phyloP scores from a whole-genome alignment of 2,329 filamentous ascomycete species.

The Metarhizium album region DNA sequence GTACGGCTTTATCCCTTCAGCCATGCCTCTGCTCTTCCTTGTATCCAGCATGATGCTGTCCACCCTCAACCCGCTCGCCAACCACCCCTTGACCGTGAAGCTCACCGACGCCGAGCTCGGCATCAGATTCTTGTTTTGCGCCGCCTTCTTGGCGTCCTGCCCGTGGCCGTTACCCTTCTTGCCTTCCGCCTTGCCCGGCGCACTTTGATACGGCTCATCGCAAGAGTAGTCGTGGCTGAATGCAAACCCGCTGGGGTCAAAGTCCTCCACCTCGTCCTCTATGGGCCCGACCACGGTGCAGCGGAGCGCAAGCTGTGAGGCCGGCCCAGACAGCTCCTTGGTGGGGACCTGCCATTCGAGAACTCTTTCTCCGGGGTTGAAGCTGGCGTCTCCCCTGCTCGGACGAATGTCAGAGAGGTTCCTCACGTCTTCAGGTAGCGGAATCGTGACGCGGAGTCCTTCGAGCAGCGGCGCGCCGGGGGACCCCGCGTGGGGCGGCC shows the following conservation, averaged over 20 bases:
- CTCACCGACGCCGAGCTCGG: constrained; percentile 66
- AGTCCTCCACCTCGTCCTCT: constrained; percentile 35
- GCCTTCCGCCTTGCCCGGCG: constrained; percentile 22
- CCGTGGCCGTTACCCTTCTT: constrained; percentile 25
- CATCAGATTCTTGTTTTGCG: constrained; percentile 68
- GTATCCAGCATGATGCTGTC: constrained; percentile 58
- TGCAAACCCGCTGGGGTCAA: constrained; percentile 41
- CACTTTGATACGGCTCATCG: constrained; percentile 45
- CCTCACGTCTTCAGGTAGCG: constrained; percentile 66
- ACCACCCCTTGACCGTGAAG: constrained; percentile 58
- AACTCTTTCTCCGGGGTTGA: constrained; percentile 58
- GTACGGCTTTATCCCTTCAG: constrained; percentile 84
- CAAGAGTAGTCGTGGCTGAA: constrained; percentile 42
- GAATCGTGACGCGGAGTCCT: constrained; percentile 67
- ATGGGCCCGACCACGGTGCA: constrained; percentile 65
- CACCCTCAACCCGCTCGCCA: constrained; percentile 56
- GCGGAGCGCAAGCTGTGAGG: constrained; percentile 60
- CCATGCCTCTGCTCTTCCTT: constrained; percentile 76
- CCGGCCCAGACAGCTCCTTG: constrained; percentile 61
- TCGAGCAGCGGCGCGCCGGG: constrained; percentile 56
- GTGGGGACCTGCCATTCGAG: constrained; percentile 77
- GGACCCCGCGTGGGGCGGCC: constrained; percentile 38
- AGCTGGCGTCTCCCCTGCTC: constrained; percentile 73
- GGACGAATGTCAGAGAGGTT: constrained; percentile 76
- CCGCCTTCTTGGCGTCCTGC: constrained; percentile 45